phyloP scores from a whole-genome alignment of 306 rosid genomes.

The Rosa lucieae region DNA sequence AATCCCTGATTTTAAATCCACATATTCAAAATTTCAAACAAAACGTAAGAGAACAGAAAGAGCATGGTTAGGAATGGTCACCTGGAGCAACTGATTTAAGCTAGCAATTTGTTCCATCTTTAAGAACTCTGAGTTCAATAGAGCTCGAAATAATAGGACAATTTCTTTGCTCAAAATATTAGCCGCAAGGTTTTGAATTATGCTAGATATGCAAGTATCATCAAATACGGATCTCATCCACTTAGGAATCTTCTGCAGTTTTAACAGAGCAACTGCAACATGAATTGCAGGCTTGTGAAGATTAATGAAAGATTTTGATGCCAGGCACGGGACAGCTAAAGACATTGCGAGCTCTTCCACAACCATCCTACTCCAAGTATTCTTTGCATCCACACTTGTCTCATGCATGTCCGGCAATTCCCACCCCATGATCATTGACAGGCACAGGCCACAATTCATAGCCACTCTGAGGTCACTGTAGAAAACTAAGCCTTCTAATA shows the following conservation, averaged over 20 bases:
- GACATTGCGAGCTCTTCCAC: slow-evolving; percentile 76
- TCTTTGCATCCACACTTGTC: slow-evolving; percentile 36
- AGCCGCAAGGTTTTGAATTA: slow-evolving; percentile 53
- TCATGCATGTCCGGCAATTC: slow-evolving; percentile 40
- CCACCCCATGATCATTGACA: slow-evolving; percentile 65
- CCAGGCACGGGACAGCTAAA: slow-evolving; percentile 61
- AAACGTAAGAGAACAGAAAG: background rate
- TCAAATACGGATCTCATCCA: slow-evolving; percentile 74
- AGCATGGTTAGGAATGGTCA: slow-evolving; percentile 24
- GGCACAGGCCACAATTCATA: slow-evolving; percentile 65
- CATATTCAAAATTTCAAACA: background rate
- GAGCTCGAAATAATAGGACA: slow-evolving; percentile 60
- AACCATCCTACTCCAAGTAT: slow-evolving; percentile 74
- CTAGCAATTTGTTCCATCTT: slow-evolving; percentile 54
- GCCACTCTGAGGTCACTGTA: slow-evolving; percentile 70
- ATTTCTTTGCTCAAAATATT: slow-evolving; percentile 55
- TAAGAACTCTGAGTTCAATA: slow-evolving; percentile 50
- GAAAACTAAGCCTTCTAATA: slow-evolving; percentile 72
- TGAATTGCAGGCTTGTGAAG: slow-evolving; percentile 59
- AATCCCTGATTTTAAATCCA: background rate
- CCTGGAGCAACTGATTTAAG: slow-evolving; percentile 67
- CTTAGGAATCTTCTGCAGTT: slow-evolving; percentile 48
- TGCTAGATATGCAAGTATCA: slow-evolving; percentile 66
- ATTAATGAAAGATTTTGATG: slow-evolving; percentile 50
- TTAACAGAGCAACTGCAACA: slow-evolving; percentile 59